phyloP scores from a whole-genome alignment of 139 green algal species.

The Pleodorina starrii region DNA sequence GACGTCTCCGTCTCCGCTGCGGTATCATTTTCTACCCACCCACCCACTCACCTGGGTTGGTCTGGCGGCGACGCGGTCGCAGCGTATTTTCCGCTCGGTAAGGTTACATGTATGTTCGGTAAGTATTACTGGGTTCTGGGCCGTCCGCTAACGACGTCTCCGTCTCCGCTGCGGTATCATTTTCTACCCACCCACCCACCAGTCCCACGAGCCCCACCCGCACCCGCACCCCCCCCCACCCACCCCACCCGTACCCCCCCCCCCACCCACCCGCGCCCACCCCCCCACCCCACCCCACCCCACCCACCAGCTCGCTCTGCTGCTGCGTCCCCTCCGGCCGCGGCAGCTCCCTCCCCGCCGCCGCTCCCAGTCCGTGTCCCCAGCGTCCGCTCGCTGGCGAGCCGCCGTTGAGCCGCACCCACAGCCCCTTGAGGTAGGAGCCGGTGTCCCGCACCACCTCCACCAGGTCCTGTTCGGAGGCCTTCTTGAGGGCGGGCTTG shows the following conservation, averaged over 20 bases:
- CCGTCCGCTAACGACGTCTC: too few species aligned
- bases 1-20: too few species aligned
- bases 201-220: too few species aligned
- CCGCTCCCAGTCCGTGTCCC: slow-evolving; percentile 15
- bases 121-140: too few species aligned
- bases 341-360: slow-evolving; percentile 65
- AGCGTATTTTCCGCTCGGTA: too few species aligned
- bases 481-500: slow-evolving; percentile 79
- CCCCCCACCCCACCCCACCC: neutral
- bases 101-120: too few species aligned
- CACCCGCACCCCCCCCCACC: neutral
- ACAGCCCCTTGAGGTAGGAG: slow-evolving; percentile 78
- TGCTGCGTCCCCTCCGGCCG: slow-evolving; percentile 63
- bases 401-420: slow-evolving; percentile 85
- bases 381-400: neutral
- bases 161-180: too few species aligned
- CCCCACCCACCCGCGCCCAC: too few species aligned
- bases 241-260: neutral
- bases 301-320: slow-evolving; percentile 66
- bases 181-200: too few species aligned
- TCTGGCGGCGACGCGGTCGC: too few species aligned
- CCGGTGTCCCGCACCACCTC: slow-evolving; percentile 68
- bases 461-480: slow-evolving; percentile 64
- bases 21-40: too few species aligned
- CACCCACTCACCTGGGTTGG: too few species aligned